phyloP scores from a whole-genome alignment of 2,329 filamentous ascomycete species.

The Rutstroemia sydowiana region DNA sequence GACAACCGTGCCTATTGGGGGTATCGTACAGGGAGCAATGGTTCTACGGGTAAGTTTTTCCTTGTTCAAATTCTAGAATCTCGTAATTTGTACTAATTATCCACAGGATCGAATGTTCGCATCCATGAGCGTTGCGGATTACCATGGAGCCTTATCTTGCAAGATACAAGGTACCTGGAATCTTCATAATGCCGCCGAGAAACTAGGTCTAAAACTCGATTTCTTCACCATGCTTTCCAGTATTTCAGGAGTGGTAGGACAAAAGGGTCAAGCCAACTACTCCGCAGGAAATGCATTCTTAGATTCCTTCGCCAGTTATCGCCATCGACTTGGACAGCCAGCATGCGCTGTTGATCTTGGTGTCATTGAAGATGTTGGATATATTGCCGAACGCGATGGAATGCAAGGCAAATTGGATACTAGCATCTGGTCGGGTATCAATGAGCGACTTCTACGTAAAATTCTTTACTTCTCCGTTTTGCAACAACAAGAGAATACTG shows the following conservation, averaged over 20 bases:
- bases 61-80: neutral
- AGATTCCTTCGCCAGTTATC: constrained; percentile 22
- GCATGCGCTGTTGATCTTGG: constrained; percentile 2
- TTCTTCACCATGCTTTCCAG: constrained; percentile 37
- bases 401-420: neutral
- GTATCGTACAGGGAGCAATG: constrained; percentile 31
- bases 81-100: neutral
- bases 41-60: constrained; percentile 21
- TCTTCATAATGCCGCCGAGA: constrained; percentile 13
- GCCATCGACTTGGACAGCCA: neutral
- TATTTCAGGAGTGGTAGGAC: constrained; percentile 30
- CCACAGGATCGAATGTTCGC: constrained; percentile 10
- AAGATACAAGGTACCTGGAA: constrained; percentile 22
- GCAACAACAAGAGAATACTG: neutral
- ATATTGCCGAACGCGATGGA: constrained; percentile 7
- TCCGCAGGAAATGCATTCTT: constrained; percentile 43
- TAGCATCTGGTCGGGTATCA: neutral
- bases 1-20: constrained; percentile 13
- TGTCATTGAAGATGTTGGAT: constrained; percentile 31
- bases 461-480: neutral
- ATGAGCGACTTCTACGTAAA: neutral
- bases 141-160: constrained; percentile 1
- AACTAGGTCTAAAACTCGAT: constrained; percentile 29
- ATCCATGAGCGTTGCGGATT: constrained; percentile 15
- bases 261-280: constrained; percentile 39